Conservation (phyloP, 2,329 filamentous ascomycete genomes). For the Xylariaceae sp. region DNA sequence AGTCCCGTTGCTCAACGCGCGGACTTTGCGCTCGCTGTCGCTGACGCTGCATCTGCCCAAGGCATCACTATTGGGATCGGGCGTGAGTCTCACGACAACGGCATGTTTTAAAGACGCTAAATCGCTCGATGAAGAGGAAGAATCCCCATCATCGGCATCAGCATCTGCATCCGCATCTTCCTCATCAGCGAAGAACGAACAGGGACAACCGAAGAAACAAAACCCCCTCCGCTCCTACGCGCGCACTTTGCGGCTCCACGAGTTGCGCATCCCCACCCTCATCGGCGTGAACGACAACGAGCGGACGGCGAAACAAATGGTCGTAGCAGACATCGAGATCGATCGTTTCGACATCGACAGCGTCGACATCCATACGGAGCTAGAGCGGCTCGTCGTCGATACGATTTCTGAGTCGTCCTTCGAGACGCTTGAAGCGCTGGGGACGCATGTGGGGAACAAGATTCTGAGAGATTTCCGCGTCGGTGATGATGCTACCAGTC, state of each 20-base stretch:
- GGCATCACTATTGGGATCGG: constrained; percentile 62
- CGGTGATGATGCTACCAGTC: constrained; percentile 26
- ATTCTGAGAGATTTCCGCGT: constrained; percentile 43
- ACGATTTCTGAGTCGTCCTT: constrained; percentile 54
- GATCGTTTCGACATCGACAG: constrained; percentile 46
- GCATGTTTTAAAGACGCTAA: constrained; percentile 36
- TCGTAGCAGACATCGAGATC: constrained; percentile 60
- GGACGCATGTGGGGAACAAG: constrained; percentile 42
- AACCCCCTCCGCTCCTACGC: constrained; percentile 29
- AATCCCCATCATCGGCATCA: too few species aligned
- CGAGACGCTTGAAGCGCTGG: constrained; percentile 61
- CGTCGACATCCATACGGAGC: constrained; percentile 48
- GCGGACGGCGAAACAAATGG: constrained; percentile 60
- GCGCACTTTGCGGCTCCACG: constrained; percentile 47
- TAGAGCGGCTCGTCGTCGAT: constrained; percentile 60
- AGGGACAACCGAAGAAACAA: too few species aligned
- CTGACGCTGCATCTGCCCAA: constrained; percentile 61
- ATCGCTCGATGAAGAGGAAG: background rate
- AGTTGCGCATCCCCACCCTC: constrained; percentile 61
- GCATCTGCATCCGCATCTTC: too few species aligned
- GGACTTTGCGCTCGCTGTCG: constrained; percentile 42
- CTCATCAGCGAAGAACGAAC: too few species aligned
- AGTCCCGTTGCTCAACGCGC: constrained; percentile 33
- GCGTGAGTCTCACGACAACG: constrained; percentile 49
- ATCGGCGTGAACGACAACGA: constrained; percentile 73